These are phyloP conservation scores for Azolla pinnata DNA, from an alignment of 75 land plant species.

Conservation along the genomic window DNA sequence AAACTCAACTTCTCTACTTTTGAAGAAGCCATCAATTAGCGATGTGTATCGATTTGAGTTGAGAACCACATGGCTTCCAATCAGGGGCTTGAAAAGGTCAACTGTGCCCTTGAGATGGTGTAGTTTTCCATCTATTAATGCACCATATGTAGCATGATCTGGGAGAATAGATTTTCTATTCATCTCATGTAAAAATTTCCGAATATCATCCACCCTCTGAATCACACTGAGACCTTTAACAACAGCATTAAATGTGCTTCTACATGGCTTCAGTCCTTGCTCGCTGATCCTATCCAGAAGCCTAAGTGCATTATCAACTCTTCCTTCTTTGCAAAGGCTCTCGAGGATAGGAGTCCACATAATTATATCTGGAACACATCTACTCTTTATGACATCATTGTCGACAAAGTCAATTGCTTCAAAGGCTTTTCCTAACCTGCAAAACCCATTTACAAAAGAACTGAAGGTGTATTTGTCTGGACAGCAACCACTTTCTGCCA, in stretches of 20 bases:
- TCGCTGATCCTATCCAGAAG: constrained; percentile 46
- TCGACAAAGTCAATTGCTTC: constrained; percentile 46
- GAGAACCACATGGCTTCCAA: background rate
- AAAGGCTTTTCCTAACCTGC: constrained; percentile 29
- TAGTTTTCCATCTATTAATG: constrained; percentile 19
- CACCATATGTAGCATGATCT: constrained; percentile 43
- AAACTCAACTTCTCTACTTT: constrained; percentile 44
- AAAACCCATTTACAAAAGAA: constrained; percentile 40
- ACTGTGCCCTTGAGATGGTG: background rate
- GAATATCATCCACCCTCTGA: constrained; percentile 32
- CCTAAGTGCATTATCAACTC: constrained; percentile 40
- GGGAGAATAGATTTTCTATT: constrained; percentile 31
- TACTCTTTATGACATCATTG: constrained; percentile 21
- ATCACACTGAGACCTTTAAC: constrained; percentile 50
- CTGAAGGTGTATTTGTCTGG: constrained; percentile 61
- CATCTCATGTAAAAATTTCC: constrained; percentile 40
- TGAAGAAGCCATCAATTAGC: constrained; percentile 52
- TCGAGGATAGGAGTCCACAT: constrained; percentile 49
- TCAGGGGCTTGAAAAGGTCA: constrained; percentile 4
- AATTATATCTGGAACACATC: constrained; percentile 32
- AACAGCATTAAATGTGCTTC: constrained; percentile 58
- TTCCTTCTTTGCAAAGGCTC: constrained; percentile 47
- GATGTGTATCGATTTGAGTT: constrained; percentile 25
- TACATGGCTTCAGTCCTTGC: constrained; percentile 33
- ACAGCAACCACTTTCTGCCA: constrained; percentile 39